Conservation (phyloP, 177 flowering plant species). For the Vitis hybrid region DNA sequence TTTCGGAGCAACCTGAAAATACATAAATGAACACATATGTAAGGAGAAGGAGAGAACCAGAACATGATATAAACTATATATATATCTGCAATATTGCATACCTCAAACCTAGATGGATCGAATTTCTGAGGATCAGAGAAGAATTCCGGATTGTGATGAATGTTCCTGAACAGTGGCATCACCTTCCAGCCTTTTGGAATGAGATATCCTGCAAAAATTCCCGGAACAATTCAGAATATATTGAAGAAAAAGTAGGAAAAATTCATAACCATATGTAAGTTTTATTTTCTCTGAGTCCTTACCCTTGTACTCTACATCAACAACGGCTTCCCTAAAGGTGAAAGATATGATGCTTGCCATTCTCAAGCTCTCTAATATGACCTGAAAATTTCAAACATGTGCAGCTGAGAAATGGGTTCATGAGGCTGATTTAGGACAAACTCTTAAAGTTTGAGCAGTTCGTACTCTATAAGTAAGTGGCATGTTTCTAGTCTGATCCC, state of each 20-base stretch:
- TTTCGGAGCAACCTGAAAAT: conserved; percentile 47
- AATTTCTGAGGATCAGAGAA: conserved; percentile 58
- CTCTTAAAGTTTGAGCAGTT: not conserved
- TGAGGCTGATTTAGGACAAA: not conserved
- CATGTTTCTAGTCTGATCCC: conserved; percentile 60
- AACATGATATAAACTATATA: not conserved
- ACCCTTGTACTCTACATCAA: conserved; percentile 66
- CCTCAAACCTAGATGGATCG: conserved; percentile 73
- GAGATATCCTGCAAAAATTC: conserved; percentile 37
- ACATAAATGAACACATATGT: not conserved
- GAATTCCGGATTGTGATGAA: conserved; percentile 51
- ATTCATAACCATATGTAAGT: not conserved
- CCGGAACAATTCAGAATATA: not conserved
- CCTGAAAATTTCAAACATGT: conserved; percentile 29
- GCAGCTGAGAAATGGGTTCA: not conserved
- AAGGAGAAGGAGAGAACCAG: not conserved
- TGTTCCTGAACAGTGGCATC: conserved; percentile 58
- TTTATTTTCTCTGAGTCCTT: not conserved
- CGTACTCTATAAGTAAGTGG: conserved; percentile 49
- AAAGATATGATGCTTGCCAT: conserved; percentile 71
- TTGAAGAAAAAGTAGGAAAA: not conserved
- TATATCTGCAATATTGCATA: conserved; percentile 10
- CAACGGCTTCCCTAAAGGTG: conserved; percentile 61
- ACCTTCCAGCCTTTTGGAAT: conserved; percentile 69
- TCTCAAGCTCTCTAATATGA: conserved; percentile 59